Conservation (phyloP, 148 eudicot species). For the Amaranthus palmeri region DNA sequence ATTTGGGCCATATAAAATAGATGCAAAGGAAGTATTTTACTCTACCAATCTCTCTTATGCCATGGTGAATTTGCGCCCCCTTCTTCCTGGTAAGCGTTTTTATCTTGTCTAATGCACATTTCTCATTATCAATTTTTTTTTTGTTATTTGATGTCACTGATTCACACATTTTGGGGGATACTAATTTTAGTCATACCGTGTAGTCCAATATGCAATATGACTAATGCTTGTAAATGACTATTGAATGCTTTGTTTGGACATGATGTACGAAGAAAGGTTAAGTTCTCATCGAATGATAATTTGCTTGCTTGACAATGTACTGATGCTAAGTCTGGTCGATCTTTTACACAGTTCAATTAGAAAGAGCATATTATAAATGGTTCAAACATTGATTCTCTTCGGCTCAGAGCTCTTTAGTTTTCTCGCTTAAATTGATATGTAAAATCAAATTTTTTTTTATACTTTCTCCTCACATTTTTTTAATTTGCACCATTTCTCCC, state of each 20-base stretch:
- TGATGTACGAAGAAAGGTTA: neutral
- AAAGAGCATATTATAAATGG: neutral
- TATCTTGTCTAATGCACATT: neutral
- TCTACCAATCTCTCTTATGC: constrained; percentile 65
- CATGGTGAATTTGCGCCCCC: constrained; percentile 83
- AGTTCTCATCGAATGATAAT: neutral
- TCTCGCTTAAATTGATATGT: neutral
- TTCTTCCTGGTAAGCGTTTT: constrained; percentile 68
- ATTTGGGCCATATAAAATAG: constrained; percentile 77
- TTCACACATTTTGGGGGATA: neutral
- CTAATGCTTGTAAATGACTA: neutral
- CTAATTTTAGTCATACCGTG: neutral
- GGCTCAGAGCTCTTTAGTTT: neutral
- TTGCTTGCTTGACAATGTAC: neutral
- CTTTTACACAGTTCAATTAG: neutral
- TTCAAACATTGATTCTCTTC: neutral
- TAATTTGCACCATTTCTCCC: too few species aligned
- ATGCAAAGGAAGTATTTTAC: constrained; percentile 68
- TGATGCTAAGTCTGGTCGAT: neutral
- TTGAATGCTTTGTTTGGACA: neutral
- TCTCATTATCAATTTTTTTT: neutral
- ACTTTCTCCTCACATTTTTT: too few species aligned
- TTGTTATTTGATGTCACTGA: neutral
- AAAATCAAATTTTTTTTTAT: too few species aligned
- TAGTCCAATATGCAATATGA: neutral